Evolutionary conservation across 345 rosid species (phyloP).

Genomic region (Bruguiera parviflora): DNA sequence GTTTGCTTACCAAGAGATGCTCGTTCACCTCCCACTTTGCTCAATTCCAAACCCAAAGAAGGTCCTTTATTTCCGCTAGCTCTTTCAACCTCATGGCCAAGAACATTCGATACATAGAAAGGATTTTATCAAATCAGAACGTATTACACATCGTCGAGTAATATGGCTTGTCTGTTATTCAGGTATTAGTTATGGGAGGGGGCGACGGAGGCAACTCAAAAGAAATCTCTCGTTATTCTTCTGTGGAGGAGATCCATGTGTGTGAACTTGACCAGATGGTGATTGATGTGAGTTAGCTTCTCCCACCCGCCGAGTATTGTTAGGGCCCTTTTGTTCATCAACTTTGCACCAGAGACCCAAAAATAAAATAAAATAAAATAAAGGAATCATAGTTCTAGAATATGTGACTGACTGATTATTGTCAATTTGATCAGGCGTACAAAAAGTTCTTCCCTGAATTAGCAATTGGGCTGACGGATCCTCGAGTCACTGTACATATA

Average conservation of each 20-base stretch:
- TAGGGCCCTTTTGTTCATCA: neutral
- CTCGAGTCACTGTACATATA: conserved; percentile 59
- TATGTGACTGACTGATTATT: neutral
- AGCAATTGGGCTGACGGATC: conserved; percentile 61
- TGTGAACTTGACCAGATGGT: conserved; percentile 70
- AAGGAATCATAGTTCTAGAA: neutral
- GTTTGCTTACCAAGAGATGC: conserved; percentile 74
- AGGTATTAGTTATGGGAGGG: conserved; percentile 74
- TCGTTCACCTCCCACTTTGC: conserved; percentile 79
- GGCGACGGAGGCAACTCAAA: conserved; percentile 77
- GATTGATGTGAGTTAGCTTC: conserved; percentile 49
- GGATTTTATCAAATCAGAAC: too few relatives aligned
- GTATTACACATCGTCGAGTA: neutral
- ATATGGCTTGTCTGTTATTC: neutral
- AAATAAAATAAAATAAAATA: neutral
- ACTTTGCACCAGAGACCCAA: neutral
- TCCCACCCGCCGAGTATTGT: neutral
- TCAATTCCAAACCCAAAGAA: conserved; percentile 69
- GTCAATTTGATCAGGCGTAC: conserved; percentile 42
- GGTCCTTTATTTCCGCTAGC: conserved; percentile 28
- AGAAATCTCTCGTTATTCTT: conserved; percentile 66
- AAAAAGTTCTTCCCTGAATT: conserved; percentile 68
- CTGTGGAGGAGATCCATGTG: conserved; percentile 56
- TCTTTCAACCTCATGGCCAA: neutral
- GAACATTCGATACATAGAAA: too few relatives aligned